Conservation (phyloP, 2,329 filamentous ascomycete genomes). For the Exophiala lecanii-corni region DNA sequence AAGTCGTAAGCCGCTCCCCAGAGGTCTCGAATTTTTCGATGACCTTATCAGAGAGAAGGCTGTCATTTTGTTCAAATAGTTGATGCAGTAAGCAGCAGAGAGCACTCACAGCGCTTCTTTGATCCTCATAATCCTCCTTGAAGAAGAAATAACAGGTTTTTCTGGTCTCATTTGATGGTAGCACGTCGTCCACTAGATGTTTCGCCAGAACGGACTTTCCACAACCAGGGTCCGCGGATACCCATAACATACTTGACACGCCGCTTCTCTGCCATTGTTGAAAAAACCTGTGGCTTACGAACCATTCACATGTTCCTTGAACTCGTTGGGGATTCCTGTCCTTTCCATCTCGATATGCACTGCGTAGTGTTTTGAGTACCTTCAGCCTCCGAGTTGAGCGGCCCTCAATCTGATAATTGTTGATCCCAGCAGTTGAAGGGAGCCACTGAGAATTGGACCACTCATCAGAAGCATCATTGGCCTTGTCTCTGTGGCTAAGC, state of each 20-base stretch:
- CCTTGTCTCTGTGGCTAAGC: too few relatives aligned
- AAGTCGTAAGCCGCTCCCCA: too few relatives aligned
- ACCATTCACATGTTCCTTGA: constrained; percentile 33
- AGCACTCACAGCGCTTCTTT: constrained; percentile 30
- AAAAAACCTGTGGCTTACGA: constrained; percentile 27
- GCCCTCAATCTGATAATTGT: too few relatives aligned
- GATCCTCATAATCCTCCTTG: constrained; percentile 35
- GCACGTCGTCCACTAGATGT: constrained; percentile 32
- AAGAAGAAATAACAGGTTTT: constrained; percentile 36
- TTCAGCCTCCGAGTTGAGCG: too few relatives aligned
- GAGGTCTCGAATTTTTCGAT: constrained; percentile 5
- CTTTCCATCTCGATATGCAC: constrained; percentile 30
- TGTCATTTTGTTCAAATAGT: constrained; percentile 29
- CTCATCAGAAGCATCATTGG: too few relatives aligned
- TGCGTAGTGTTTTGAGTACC: too few relatives aligned
- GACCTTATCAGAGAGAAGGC: constrained; percentile 26
- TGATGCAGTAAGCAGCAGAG: constrained; percentile 37
- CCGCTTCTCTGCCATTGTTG: constrained; percentile 26
- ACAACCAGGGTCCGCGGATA: constrained; percentile 39
- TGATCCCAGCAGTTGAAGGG: too few relatives aligned
- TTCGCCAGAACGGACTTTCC: constrained; percentile 38
- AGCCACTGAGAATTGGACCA: too few relatives aligned
- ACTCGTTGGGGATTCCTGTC: constrained; percentile 31
- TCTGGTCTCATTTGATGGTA: constrained; percentile 13
- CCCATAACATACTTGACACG: constrained; percentile 33